Conservation (phyloP, 176 grass and related monocot genomes). For the Stipa capillata region DNA sequence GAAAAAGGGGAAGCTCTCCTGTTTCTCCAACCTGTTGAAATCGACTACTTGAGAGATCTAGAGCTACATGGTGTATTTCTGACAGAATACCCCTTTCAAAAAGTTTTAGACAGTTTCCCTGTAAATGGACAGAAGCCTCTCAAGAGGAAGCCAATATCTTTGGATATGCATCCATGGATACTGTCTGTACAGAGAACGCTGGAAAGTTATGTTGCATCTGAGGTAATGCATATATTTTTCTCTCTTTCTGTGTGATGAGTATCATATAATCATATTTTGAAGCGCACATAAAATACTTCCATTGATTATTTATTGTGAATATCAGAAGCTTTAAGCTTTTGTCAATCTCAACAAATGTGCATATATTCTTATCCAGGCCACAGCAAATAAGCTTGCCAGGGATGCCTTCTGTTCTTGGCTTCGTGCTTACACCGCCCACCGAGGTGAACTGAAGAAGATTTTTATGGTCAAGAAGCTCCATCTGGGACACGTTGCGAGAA, state of each 20-base stretch:
- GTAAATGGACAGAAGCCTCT: slow-evolving; percentile 41
- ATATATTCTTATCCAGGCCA: slow-evolving; percentile 26
- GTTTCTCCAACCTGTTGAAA: slow-evolving; percentile 89
- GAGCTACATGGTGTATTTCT: slow-evolving; percentile 63
- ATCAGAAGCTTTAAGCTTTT: neutral
- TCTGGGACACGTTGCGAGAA: slow-evolving; percentile 79
- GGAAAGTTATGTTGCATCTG: slow-evolving; percentile 56
- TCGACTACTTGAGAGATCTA: slow-evolving; percentile 86
- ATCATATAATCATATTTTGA: slow-evolving; percentile 13
- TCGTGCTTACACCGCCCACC: slow-evolving; percentile 77
- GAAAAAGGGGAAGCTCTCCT: slow-evolving; percentile 89
- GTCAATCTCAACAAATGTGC: neutral
- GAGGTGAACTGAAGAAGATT: slow-evolving; percentile 90
- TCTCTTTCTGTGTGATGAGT: neutral
- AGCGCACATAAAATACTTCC: neutral
- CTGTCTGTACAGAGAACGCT: slow-evolving; percentile 65
- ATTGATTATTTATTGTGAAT: neutral
- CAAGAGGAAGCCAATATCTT: slow-evolving; percentile 56
- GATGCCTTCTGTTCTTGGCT: slow-evolving; percentile 94
- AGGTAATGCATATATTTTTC: slow-evolving; percentile 35
- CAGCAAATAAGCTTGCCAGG: slow-evolving; percentile 59
- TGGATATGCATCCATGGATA: slow-evolving; percentile 94
- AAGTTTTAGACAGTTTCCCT: slow-evolving; percentile 69
- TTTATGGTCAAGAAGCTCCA: slow-evolving; percentile 97
- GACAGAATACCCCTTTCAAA: slow-evolving; percentile 80